Evolutionary conservation across 139 green algal genomes (phyloP).

Genomic region (Asterochloris sp.): DNA sequence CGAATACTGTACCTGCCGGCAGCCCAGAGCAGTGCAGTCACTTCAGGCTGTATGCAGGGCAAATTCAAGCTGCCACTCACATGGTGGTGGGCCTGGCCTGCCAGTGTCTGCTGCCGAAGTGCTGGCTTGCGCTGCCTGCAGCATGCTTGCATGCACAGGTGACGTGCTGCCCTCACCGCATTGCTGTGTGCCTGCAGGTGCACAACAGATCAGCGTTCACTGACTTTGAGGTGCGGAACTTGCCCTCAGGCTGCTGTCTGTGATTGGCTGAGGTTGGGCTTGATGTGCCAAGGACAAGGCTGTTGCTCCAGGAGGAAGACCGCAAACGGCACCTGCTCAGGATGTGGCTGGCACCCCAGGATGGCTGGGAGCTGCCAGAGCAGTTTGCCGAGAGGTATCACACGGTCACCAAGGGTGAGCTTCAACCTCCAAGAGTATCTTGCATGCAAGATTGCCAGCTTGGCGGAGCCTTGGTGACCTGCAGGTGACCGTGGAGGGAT

Average conservation of each 20-base stretch:
- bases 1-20: no score
- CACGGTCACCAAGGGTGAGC: not conserved
- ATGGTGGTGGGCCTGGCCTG: no score
- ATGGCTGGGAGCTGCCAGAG: constrained; percentile 47
- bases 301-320: constrained; percentile 21
- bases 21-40: no score
- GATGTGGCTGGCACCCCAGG: constrained; percentile 55
- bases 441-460: no score
- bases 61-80: no score
- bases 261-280: not conserved
- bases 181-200: constrained; percentile 7
- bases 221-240: constrained; percentile 33
- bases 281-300: not conserved
- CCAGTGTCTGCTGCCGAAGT: no score
- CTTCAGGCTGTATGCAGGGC: no score
- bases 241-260: not conserved
- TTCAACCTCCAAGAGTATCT: no score
- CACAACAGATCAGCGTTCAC: constrained; percentile 47
- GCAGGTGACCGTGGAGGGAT: constrained; percentile 6
- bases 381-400: constrained; percentile 33
- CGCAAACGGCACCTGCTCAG: constrained; percentile 63
- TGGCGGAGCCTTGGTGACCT: no score
- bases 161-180: no score
- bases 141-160: no score
- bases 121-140: no score